Base-by-base conservation (phyloP, 2,329 filamentous ascomycete genomes). In the Cordyceps tenuipes region DNA sequence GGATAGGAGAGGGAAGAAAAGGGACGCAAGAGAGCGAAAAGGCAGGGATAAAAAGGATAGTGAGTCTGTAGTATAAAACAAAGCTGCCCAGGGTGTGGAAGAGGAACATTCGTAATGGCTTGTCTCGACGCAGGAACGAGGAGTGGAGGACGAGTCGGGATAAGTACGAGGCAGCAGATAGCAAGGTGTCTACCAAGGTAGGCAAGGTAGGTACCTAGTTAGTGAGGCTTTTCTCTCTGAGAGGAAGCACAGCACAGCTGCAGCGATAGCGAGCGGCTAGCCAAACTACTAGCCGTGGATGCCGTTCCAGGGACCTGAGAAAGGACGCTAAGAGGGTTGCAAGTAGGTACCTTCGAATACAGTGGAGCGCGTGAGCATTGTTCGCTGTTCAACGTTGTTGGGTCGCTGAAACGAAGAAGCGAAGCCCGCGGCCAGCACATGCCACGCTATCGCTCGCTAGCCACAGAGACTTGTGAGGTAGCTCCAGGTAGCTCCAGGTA, bases 71-170 rank as follows among this genome's bases (percentile, higher is more conserved):
- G 49, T 53, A 57, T 60, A 50, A 50, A 31, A 47, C 47, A 39
- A 46, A 53, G 44, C 43, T 34, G 31, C 36, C 60, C 51, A 44
- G 51, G 21, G 57, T 23, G 57, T 66, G 52, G 62, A 68, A 67
- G 63, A 64, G 70, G 71, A 69, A 70, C n/a, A n/a, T n/a, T n/a
- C n/a, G n/a, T 23, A 23, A 23, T 71, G 67, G 68, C 58, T 61
- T 74, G 73, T 75, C 72, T 75, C 67, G 71, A 73, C 65, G 66
- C 66, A 71, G 71, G 72, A 74, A 74, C 71, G 71, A 67, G 65
- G 43, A 63, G 60, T 61, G 60, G 60, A 62, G 48, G 46, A 53
- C 31, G 53, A n/a, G 64, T 63, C 63, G 65, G 48, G 53, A 43
- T 17, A 17, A 23, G 23, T 23, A 23, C 23, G 23, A 23, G 41